Percentiles rank a stretch among this genome's conserved stretches.
phyloP scores from a whole-genome alignment of 768 basidiomycete species.

The Lentinula sp. region DNA sequence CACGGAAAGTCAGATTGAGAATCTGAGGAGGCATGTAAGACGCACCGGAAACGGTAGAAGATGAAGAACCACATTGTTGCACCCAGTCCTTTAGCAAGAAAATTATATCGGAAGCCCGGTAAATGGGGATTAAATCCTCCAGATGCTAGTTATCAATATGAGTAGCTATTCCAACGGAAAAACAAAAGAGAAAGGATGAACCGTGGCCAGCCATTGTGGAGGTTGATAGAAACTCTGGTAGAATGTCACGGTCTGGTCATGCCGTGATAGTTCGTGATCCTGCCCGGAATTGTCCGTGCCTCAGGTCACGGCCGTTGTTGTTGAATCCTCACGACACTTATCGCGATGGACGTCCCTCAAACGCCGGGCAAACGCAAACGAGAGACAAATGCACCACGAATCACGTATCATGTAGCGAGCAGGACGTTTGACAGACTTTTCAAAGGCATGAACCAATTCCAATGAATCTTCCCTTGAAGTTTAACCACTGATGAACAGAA shows the following conservation, averaged over 20 bases:
- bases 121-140: conserved; percentile 88
- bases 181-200: conserved; percentile 13
- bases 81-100: conserved; percentile 80
- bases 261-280: neutral
- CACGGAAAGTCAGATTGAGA: neutral
- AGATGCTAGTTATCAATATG: conserved; percentile 27
- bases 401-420: conserved; percentile 40
- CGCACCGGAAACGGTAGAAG: conserved; percentile 90
- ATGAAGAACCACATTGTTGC: conserved; percentile 99
- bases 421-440: conserved; percentile 44
- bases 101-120: conserved; percentile 67
- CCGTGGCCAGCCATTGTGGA: conserved; percentile 33
- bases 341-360: conserved; percentile 12
- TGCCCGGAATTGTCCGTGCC: too few relatives aligned
- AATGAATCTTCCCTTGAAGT: neutral
- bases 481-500: conserved; percentile 32
- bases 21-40: conserved; percentile 9
- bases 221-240: neutral
- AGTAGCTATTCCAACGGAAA: conserved; percentile 3
- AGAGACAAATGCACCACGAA: conserved; percentile 31
- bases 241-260: neutral
- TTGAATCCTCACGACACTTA: conserved; percentile 2
- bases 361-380: conserved; percentile 41
- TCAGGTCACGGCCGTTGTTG: neutral
- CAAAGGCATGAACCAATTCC: conserved; percentile 29